Base-by-base conservation (phyloP, 805 yeast species). In the Pichia ethanolica region DNA sequence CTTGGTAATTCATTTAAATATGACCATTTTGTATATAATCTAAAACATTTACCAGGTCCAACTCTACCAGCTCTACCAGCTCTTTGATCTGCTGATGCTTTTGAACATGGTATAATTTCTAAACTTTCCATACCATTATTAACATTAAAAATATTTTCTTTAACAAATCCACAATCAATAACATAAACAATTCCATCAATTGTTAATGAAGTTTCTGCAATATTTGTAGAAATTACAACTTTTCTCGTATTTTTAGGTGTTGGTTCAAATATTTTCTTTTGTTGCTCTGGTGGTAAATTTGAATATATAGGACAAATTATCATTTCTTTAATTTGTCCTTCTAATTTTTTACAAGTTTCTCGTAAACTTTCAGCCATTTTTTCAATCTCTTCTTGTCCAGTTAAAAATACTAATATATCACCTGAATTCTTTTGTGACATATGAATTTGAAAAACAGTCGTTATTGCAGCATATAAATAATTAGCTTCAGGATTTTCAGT, bases 1-100 rank as follows among this genome's bases (percentile, higher is more conserved):
- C 78, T 71, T 10, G 84, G 83, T 62, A 93, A 70, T 57, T 91
- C 98, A 56, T 84, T 75, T 53, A 78, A 72, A 58, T 79, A 93
- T 0, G 93, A 82, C 77, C 85, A 75, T 62, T 88, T 87, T 0
- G 99, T 91, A 62, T 81, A 93, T 26, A 93, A 69, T 37, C 99
- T 66, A 60, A 85, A 93, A 67, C 98, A 93, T 62, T 88, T 87
- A 14, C 99, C 99, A 0, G 98, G 97, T 1, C 96, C 90, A 7
- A 95, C 89, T 71, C 99, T 83, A 39, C 99, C 99, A 6, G 98
- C 99, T 71, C 99, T 81, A 63, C 99, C 99, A 1, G 97, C 90
- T 60, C 99, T 74, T 68, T 93, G 99, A 59, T 89, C 90, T 0
- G 97, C 97, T 40, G 96, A 89, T 0, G 99, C 99, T 60, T 83